Evolutionary conservation across 768 basidiomycete genomes (phyloP).

Genomic region (Tylopilus cervinicoccineus): DNA sequence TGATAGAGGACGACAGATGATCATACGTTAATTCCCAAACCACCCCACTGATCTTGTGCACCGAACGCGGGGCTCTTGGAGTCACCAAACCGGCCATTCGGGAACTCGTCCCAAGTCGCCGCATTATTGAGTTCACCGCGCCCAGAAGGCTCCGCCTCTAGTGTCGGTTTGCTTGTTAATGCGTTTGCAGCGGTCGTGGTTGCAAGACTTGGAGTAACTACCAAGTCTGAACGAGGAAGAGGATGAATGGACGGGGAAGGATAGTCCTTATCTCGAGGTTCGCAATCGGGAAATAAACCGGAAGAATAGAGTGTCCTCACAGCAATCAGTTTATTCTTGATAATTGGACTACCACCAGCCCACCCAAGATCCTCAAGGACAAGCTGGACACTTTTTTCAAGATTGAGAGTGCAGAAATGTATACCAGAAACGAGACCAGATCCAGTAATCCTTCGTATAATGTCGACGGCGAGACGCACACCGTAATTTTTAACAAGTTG

Average conservation of each 20-base stretch:
- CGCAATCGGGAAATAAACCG: background rate
- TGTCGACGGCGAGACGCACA: slow-evolving; percentile 77
- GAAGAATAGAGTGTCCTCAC: slow-evolving; percentile 35
- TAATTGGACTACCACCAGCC: slow-evolving; percentile 44
- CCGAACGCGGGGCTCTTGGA: slow-evolving; percentile 97
- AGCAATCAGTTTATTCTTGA: slow-evolving; percentile 64
- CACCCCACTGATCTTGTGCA: slow-evolving; percentile 72
- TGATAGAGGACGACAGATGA: background rate
- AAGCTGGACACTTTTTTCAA: slow-evolving; percentile 90
- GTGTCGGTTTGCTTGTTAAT: slow-evolving; percentile 45
- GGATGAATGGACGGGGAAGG: slow-evolving; percentile 31
- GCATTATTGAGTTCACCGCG: slow-evolving; percentile 75
- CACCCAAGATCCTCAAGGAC: slow-evolving; percentile 80
- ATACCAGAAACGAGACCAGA: slow-evolving; percentile 66
- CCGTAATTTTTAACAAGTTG: slow-evolving; percentile 93
- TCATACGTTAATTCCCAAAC: slow-evolving; percentile 55
- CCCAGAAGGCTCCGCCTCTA: slow-evolving; percentile 52
- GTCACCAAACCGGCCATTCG: slow-evolving; percentile 97
- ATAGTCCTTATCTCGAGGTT: slow-evolving; percentile 35
- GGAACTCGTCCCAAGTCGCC: slow-evolving; percentile 91
- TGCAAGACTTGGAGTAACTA: slow-evolving; percentile 65
- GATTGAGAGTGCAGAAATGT: slow-evolving; percentile 95
- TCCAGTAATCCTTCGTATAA: slow-evolving; percentile 58
- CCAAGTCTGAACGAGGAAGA: slow-evolving; percentile 32
- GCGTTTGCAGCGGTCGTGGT: slow-evolving; percentile 56